A percentile compares a stretch with the other conserved stretches of the same genome.
These are phyloP conservation scores for Daldinia bambusicola DNA, from an alignment of 495 filamentous ascomycete genomes.

Conservation along the genomic window DNA sequence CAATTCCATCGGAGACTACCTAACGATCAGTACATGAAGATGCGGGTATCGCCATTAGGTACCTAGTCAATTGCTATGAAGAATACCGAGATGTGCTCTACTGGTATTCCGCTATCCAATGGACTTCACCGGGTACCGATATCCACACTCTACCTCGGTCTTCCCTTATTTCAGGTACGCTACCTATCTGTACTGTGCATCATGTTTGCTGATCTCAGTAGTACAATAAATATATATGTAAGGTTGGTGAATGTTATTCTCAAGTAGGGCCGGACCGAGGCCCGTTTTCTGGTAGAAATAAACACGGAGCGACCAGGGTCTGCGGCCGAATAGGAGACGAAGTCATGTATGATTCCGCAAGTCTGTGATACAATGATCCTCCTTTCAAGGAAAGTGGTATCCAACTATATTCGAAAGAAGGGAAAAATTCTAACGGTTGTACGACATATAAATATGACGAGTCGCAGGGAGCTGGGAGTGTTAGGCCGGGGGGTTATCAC, in stretches of 20 bases:
- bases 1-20: neutral
- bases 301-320: neutral
- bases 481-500: too few species aligned
- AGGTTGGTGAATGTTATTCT: neutral
- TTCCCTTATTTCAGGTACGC: neutral
- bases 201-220: neutral
- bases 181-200: neutral
- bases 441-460: too few species aligned
- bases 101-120: neutral
- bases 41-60: too few species aligned
- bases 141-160: too few species aligned
- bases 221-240: too few species aligned
- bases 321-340: neutral
- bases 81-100: neutral
- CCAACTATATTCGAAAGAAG: neutral
- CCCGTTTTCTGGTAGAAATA: neutral
- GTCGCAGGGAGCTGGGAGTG: too few species aligned
- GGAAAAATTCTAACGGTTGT: too few species aligned
- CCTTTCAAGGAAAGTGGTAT: neutral
- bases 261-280: neutral
- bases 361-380: neutral
- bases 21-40: neutral
- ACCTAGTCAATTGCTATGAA: neutral
- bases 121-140: neutral
- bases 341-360: neutral